Percentiles rank a stretch among this genome's conserved stretches.
These are phyloP conservation scores for Penicillium sclerotigenum DNA, from an alignment of 2,329 filamentous ascomycete genomes.

Conservation along the genomic window DNA sequence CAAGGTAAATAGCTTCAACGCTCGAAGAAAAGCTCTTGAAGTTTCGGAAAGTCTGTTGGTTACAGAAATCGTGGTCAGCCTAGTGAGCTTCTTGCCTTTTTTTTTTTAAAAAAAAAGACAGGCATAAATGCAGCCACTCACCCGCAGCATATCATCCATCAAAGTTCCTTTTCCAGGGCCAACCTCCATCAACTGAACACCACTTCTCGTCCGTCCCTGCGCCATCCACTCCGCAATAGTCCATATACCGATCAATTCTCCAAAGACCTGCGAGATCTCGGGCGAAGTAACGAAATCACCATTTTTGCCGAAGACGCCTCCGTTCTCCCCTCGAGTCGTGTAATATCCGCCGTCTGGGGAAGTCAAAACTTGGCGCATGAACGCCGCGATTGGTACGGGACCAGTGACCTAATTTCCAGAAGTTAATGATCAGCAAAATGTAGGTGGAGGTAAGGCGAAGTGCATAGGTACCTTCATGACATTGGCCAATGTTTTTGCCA, in stretches of 20 bases:
- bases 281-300: slow-evolving; percentile 97
- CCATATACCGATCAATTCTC: slow-evolving; percentile 92
- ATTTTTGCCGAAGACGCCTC: slow-evolving; percentile 86
- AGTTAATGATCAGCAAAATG: slow-evolving; percentile 3
- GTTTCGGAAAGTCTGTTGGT: slow-evolving; percentile 68
- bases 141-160: slow-evolving; percentile 93
- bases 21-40: slow-evolving; percentile 75
- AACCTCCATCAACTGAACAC: slow-evolving; percentile 87
- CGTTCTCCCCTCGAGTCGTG: slow-evolving; percentile 66
- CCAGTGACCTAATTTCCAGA: slow-evolving; percentile 67
- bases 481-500: slow-evolving; percentile 81
- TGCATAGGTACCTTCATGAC: slow-evolving; percentile 70
- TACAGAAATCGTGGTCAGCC: slow-evolving; percentile 5
- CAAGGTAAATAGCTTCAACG: slow-evolving; percentile 85
- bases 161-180: slow-evolving; percentile 91
- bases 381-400: slow-evolving; percentile 85
- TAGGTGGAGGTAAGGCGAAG: neutral
- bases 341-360: slow-evolving; percentile 91
- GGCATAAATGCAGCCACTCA: slow-evolving; percentile 45
- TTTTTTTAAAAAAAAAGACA: neutral
- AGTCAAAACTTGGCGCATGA: slow-evolving; percentile 98
- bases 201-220: slow-evolving; percentile 70
- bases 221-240: slow-evolving; percentile 95
- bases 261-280: slow-evolving; percentile 96
- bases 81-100: neutral